Conservation (phyloP, 441 rosid genomes). For the Populus hybrid region DNA sequence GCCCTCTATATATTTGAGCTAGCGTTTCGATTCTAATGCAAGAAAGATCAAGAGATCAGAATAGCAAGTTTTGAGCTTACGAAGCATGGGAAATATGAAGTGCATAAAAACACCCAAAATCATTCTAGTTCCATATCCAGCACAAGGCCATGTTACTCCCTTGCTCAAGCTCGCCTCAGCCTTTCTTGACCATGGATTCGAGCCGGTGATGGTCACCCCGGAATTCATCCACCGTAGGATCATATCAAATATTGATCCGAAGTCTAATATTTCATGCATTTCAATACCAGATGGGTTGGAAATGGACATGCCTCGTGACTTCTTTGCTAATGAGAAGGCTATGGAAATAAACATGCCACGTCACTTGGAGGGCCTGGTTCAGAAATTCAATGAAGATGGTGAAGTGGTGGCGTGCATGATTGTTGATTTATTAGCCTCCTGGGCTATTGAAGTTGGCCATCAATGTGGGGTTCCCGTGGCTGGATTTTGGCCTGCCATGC, state of each 20-base stretch:
- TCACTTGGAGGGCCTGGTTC: constrained; percentile 48
- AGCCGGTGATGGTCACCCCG: constrained; percentile 48
- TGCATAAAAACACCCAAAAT: constrained; percentile 33
- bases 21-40: not conserved
- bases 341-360: constrained; percentile 57
- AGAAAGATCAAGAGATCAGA: not conserved
- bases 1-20: no score
- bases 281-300: constrained; percentile 44
- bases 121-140: constrained; percentile 75
- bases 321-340: constrained; percentile 57
- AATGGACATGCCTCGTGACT: constrained; percentile 36
- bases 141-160: constrained; percentile 87
- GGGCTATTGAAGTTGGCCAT: constrained; percentile 54
- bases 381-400: constrained; percentile 24
- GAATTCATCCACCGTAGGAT: constrained; percentile 56
- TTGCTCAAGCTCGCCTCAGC: constrained; percentile 59
- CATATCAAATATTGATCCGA: constrained; percentile 11
- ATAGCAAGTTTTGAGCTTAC: not conserved
- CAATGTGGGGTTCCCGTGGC: constrained; percentile 50
- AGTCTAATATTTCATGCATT: constrained; percentile 22
- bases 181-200: constrained; percentile 38
- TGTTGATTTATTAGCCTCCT: constrained; percentile 64
- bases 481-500: constrained; percentile 79
- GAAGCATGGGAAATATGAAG: constrained; percentile 5
- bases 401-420: constrained; percentile 47